phyloP scores from a whole-genome alignment of 2,329 filamentous ascomycete genomes.

The Colletotrichum trifolii region DNA sequence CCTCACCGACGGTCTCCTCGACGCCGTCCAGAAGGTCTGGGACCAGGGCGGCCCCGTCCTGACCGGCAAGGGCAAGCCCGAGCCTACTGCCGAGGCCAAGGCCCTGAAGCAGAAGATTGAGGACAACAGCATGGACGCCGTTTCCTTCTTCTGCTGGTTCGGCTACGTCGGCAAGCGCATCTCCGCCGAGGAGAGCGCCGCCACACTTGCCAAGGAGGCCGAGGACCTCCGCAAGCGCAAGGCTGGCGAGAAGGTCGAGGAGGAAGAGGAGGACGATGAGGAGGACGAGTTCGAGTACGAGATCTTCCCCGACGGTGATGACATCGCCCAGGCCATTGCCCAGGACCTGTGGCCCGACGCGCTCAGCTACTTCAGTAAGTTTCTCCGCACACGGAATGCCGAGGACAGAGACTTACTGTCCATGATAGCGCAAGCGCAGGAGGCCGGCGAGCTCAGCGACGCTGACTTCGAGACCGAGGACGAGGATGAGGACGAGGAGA shows the following conservation, averaged over 20 bases:
- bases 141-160: slow-evolving; percentile 92
- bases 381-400: slow-evolving; percentile 11
- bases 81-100: slow-evolving; percentile 58
- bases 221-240: slow-evolving; percentile 64
- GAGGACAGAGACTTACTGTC: slow-evolving; percentile 33
- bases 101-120: slow-evolving; percentile 66
- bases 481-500: slow-evolving; percentile 63
- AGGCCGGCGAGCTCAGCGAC: slow-evolving; percentile 74
- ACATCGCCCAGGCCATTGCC: slow-evolving; percentile 81
- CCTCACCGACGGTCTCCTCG: slow-evolving; percentile 82
- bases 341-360: slow-evolving; percentile 92
- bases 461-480: slow-evolving; percentile 74
- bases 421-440: slow-evolving; percentile 73
- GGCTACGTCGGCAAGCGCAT: slow-evolving; percentile 79
- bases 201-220: slow-evolving; percentile 69
- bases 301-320: slow-evolving; percentile 88
- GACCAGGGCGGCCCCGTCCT: slow-evolving; percentile 57
- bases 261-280: slow-evolving; percentile 67
- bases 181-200: slow-evolving; percentile 76
- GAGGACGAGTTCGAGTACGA: slow-evolving; percentile 77
- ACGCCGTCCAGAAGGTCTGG: slow-evolving; percentile 76
- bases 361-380: slow-evolving; percentile 90
- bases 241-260: slow-evolving; percentile 62
- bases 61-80: slow-evolving; percentile 48
- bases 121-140: slow-evolving; percentile 69